These are phyloP conservation scores for Arbutus unedo DNA, from an alignment of 148 eudicot genomes.

Conservation along the genomic window DNA sequence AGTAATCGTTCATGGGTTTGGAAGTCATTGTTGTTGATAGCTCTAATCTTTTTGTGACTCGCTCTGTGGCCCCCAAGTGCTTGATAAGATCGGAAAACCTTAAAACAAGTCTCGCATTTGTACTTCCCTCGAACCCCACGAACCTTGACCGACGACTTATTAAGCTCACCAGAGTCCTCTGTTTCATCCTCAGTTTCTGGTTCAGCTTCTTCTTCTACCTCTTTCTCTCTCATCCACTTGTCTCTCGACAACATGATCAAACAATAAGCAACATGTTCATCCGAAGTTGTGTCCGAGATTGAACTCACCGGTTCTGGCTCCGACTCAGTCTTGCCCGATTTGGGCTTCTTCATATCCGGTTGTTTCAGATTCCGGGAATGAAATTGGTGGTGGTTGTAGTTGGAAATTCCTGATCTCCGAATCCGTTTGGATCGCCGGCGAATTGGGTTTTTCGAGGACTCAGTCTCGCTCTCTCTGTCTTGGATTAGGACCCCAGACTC, in stretches of 20 bases:
- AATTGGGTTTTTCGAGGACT: constrained; percentile 48
- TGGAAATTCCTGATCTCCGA: constrained; percentile 22
- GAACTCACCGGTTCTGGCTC: constrained; percentile 43
- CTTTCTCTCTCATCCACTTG: constrained; percentile 32
- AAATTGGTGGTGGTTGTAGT: not conserved
- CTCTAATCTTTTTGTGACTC: constrained; percentile 44
- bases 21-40: not conserved
- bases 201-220: not conserved
- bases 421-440: constrained; percentile 47
- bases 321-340: not conserved
- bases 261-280: constrained; percentile 70
- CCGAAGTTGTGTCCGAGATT: constrained; percentile 55
- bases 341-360: constrained; percentile 6
- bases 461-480: constrained; percentile 56
- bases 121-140: constrained; percentile 17
- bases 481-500: constrained; percentile 20
- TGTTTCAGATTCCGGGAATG: not conserved
- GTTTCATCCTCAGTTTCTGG: constrained; percentile 5
- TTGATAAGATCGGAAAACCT: constrained; percentile 46
- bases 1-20: not conserved
- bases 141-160: not conserved
- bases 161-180: not conserved
- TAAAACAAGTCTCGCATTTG: constrained; percentile 47
- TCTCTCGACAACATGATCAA: constrained; percentile 76
- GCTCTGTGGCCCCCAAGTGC: constrained; percentile 66